Evolutionary conservation across 2,329 filamentous ascomycete genomes (phyloP).

Genomic region (Fusarium pseudocircinatum): DNA sequence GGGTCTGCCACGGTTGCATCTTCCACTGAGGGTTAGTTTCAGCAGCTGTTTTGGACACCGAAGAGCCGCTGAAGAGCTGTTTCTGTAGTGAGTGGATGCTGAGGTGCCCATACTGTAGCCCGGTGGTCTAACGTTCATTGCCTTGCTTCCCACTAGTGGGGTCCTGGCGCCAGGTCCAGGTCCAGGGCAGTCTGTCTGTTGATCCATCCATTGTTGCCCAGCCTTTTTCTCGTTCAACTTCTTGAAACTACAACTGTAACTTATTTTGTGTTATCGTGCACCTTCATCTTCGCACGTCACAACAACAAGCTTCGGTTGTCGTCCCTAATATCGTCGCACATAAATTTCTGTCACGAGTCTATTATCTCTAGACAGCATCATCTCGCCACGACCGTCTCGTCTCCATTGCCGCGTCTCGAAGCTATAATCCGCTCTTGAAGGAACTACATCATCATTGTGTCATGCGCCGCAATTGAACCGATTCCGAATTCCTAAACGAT

Average conservation of each 20-base stretch:
- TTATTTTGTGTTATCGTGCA: slow-evolving; percentile 4
- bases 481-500: neutral
- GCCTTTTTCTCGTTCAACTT: slow-evolving; percentile 21
- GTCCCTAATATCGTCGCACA: neutral
- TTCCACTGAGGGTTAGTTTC: slow-evolving; percentile 18
- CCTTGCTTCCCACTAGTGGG: slow-evolving; percentile 23
- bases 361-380: neutral
- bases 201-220: slow-evolving; percentile 21
- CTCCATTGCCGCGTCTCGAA: slow-evolving; percentile 4
- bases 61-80: slow-evolving; percentile 17
- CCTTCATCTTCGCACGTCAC: slow-evolving; percentile 1
- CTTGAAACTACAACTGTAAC: slow-evolving; percentile 3
- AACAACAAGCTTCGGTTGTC: neutral
- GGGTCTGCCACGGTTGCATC: neutral
- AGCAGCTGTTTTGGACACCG: slow-evolving; percentile 12
- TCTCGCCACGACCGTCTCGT: neutral
- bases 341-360: neutral
- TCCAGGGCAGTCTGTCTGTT: neutral
- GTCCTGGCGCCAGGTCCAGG: slow-evolving; percentile 14
- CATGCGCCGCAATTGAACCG: slow-evolving; percentile 22
- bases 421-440: slow-evolving; percentile 2
- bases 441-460: slow-evolving; percentile 30
- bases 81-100: neutral
- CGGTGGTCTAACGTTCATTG: neutral
- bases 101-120: neutral